These are phyloP conservation scores for Oligophagozyma castellii DNA, from an alignment of 1,139 yeast species.

Conservation along the genomic window DNA sequence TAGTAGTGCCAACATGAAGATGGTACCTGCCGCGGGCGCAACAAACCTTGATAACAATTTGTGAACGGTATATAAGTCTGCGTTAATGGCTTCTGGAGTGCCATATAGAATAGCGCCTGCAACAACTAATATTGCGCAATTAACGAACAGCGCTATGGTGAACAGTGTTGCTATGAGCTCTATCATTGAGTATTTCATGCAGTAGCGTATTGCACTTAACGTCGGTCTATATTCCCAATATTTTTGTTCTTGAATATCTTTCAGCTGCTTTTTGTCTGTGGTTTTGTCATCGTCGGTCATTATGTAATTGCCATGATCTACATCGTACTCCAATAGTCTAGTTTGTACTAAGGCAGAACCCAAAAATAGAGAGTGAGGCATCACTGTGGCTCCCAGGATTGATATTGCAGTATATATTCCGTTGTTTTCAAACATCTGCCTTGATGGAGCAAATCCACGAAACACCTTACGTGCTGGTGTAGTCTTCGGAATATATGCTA, in stretches of 20 bases:
- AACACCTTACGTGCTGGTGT: slow-evolving; percentile 39
- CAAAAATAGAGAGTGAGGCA: slow-evolving; percentile 67
- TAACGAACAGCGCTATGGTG: slow-evolving; percentile 67
- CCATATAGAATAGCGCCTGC: slow-evolving; percentile 63
- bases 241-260: slow-evolving; percentile 8
- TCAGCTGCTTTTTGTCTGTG: slow-evolving; percentile 5
- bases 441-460: slow-evolving; percentile 60
- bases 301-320: slow-evolving; percentile 30
- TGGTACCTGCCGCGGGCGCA: slow-evolving; percentile 62
- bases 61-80: slow-evolving; percentile 63
- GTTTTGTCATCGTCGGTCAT: slow-evolving; percentile 5
- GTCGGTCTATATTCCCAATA: slow-evolving; percentile 45
- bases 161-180: slow-evolving; percentile 56
- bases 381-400: slow-evolving; percentile 70
- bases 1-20: slow-evolving; percentile 63
- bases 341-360: slow-evolving; percentile 72
- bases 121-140: slow-evolving; percentile 61
- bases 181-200: slow-evolving; percentile 50
- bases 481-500: slow-evolving; percentile 39
- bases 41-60: slow-evolving; percentile 39
- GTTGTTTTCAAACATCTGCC: slow-evolving; percentile 42
- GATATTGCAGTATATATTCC: slow-evolving; percentile 69
- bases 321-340: slow-evolving; percentile 49
- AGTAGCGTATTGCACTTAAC: slow-evolving; percentile 46
- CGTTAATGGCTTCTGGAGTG: slow-evolving; percentile 51